These are phyloP conservation scores for Dendrocalamus sinicus DNA, from an alignment of 176 grass and related monocot genomes.

Conservation along the genomic window DNA sequence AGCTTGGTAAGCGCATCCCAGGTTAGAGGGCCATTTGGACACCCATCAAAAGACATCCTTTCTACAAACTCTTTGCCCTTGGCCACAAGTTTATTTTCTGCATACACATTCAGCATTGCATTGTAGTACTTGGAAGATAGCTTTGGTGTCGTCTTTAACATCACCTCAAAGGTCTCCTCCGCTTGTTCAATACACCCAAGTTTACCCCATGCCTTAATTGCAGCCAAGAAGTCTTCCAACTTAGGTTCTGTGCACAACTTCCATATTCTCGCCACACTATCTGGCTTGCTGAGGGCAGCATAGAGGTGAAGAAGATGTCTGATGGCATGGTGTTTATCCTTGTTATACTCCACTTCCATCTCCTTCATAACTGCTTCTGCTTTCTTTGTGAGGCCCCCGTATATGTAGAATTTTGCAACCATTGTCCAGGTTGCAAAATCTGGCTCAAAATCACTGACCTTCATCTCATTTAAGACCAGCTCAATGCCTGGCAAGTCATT, in stretches of 20 bases:
- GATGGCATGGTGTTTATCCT: slow-evolving; percentile 40
- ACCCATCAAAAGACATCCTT: slow-evolving; percentile 60
- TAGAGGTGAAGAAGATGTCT: slow-evolving; percentile 71
- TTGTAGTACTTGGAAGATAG: slow-evolving; percentile 63
- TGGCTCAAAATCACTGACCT: slow-evolving; percentile 56
- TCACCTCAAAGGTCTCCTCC: slow-evolving; percentile 57
- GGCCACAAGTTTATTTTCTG: slow-evolving; percentile 60
- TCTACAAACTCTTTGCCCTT: slow-evolving; percentile 66
- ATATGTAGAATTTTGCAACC: slow-evolving; percentile 62
- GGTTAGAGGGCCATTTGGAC: slow-evolving; percentile 43
- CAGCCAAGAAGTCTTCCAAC: slow-evolving; percentile 65
- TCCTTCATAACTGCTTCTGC: slow-evolving; percentile 59
- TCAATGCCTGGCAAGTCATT: slow-evolving; percentile 76
- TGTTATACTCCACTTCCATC: slow-evolving; percentile 59
- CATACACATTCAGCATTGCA: slow-evolving; percentile 73
- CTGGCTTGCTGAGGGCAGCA: slow-evolving; percentile 62
- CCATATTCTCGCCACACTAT: slow-evolving; percentile 71
- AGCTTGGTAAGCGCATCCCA: slow-evolving; percentile 74
- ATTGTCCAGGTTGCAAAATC: slow-evolving; percentile 40
- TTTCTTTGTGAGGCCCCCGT: slow-evolving; percentile 60
- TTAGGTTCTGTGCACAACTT: slow-evolving; percentile 54
- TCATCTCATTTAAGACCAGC: slow-evolving; percentile 60
- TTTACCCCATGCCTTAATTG: slow-evolving; percentile 71
- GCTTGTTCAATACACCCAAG: slow-evolving; percentile 61
- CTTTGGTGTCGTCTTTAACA: slow-evolving; percentile 49